Conservation (phyloP, 768 basidiomycete species). For the Phaeotremella fagi region DNA sequence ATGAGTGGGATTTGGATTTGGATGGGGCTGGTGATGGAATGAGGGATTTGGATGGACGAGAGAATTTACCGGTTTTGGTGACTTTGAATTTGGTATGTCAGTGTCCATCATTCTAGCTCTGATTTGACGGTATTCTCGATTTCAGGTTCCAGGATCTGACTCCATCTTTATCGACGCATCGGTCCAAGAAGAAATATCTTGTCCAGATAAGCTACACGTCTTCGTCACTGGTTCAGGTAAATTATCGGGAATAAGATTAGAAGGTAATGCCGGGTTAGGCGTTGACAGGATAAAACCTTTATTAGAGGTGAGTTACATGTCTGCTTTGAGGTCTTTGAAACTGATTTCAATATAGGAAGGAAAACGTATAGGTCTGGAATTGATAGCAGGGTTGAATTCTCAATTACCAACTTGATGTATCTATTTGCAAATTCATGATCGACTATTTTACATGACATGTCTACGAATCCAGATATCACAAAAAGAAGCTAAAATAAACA, state of each 20-base stretch:
- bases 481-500: not conserved
- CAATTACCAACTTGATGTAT: conserved; percentile 8
- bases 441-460: no score
- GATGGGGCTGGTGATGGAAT: conserved; percentile 31
- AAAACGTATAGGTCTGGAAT: conserved; percentile 14
- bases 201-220: conserved; percentile 40
- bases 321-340: not conserved
- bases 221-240: conserved; percentile 31
- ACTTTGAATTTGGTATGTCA: conserved; percentile 42
- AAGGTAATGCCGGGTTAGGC: conserved; percentile 39
- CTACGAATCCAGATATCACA: no score
- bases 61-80: conserved; percentile 39
- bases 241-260: conserved; percentile 42
- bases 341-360: conserved; percentile 8
- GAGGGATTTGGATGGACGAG: conserved; percentile 21
- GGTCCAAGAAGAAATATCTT: conserved; percentile 43
- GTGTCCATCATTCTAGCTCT: not conserved
- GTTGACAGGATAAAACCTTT: conserved; percentile 26
- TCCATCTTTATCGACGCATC: conserved; percentile 43
- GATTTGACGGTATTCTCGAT: not conserved
- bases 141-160: conserved; percentile 32
- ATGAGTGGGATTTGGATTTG: conserved; percentile 47
- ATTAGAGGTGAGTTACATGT: conserved; percentile 19
- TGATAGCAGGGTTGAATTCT: conserved; percentile 6
- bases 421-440: no score